Conservation (phyloP, 2,329 filamentous ascomycete species). For the Escovopsis sp. region DNA sequence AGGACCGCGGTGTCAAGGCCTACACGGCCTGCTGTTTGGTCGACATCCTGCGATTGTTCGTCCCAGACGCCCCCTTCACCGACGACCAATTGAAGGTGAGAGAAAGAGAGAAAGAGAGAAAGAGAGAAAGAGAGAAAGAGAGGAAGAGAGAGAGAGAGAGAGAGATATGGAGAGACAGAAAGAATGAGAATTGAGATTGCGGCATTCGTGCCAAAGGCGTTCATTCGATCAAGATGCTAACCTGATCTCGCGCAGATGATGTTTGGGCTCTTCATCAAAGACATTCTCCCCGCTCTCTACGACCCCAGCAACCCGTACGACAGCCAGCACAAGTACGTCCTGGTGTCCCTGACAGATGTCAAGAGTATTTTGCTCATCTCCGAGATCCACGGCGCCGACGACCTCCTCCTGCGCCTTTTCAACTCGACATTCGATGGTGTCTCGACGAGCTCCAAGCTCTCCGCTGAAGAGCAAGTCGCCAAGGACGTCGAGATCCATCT, state of each 20-base stretch:
- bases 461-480: conserved; percentile 66
- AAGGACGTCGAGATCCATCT: conserved; percentile 93
- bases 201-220: too few relatives aligned
- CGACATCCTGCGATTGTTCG: conserved; percentile 83
- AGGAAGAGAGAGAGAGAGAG: too few relatives aligned
- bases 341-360: conserved; percentile 77
- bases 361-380: conserved; percentile 89
- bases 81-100: conserved; percentile 75
- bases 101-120: too few relatives aligned
- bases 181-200: too few relatives aligned
- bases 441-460: conserved; percentile 58
- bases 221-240: conserved; percentile 3
- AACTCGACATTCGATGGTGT: conserved; percentile 85
- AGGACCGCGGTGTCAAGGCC: conserved; percentile 84
- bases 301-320: conserved; percentile 85
- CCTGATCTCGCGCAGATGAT: conserved; percentile 50
- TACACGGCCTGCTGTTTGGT: conserved; percentile 81
- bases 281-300: conserved; percentile 70
- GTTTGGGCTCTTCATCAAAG: conserved; percentile 75
- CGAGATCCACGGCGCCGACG: conserved; percentile 71
- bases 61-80: conserved; percentile 89
- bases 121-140: too few relatives aligned
- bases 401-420: conserved; percentile 69
- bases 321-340: conserved; percentile 79
- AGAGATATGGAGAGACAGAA: too few relatives aligned